Base-by-base conservation (phyloP, 306 rosid species). In the Nissolia schottii region DNA sequence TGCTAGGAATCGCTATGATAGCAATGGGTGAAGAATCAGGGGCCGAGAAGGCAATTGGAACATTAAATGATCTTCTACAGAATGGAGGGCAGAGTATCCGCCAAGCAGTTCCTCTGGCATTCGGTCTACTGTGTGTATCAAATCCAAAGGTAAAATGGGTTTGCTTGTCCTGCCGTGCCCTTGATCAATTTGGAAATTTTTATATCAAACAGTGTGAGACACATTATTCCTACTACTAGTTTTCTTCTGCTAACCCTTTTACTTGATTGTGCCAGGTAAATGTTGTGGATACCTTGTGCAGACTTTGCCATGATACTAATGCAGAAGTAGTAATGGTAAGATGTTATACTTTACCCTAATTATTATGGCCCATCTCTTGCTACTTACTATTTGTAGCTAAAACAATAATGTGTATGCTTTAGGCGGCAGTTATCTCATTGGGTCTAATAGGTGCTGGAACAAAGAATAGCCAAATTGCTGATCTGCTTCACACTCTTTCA, bases 21-120 rank as follows among this genome's bases (percentile, higher is more conserved):
- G 93, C 99, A 64, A 95, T 92, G 97, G 97, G 96, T 57, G 99
- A 95, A 80, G 99, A 95, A 74, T 71, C 92, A 60, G 99, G 99
- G 66, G 72, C 87, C 73, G 99, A 95, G 58, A 95, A 92, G 99
- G 97, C 97, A 37, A 92, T 95, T 75, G 90, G 99, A 60, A 89
- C 99, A 4, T 77, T 95, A 71, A 97, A 92, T 80, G 96, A 95
- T 85, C 97, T 95, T 81, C 82, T 95, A 46, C 99, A 95, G 82
- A 92, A 95, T 71, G 99, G 99, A 27, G 99, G 92, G 83, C 97
- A 92, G 71, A 95, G 92, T 71, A 95, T 95, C 67, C 96, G 97
- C 13, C 86, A 90, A 2, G 97, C 99, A 46, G 96, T 95, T 68
- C 99, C 99, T 72, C 80, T 95, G 80, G 96, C 99, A 45, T 97